Evolutionary conservation across 2,329 filamentous ascomycete species (phyloP).

Genomic region (Tricladium varicosporioides): DNA sequence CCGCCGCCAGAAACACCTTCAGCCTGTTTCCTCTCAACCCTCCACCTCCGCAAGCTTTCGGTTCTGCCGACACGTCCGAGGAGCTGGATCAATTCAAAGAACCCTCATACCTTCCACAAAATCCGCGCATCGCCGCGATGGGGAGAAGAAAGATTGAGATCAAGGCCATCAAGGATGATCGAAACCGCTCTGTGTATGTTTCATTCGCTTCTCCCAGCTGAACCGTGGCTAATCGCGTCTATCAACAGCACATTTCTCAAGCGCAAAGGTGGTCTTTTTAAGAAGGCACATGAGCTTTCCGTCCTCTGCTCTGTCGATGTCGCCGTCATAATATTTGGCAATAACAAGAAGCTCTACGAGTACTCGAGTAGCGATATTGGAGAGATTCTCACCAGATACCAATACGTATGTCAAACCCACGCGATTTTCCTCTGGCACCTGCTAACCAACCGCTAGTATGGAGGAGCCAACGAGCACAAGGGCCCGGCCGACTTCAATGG

Average conservation of each 20-base stretch:
- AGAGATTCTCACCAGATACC: constrained; percentile 82
- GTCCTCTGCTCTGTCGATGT: constrained; percentile 98
- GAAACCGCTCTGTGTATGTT: constrained; percentile 89
- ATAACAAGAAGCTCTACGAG: constrained; percentile 98
- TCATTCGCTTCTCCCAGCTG: constrained; percentile 1
- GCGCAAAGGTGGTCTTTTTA: constrained; percentile 97
- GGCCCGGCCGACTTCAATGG: constrained; percentile 90
- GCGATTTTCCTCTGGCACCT: constrained; percentile 4
- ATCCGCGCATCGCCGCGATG: constrained; percentile 56
- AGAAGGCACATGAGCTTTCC: constrained; percentile 98
- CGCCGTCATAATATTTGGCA: constrained; percentile 96
- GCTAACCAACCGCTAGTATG: constrained; percentile 61
- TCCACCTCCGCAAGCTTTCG: not conserved
- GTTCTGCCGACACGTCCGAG: constrained; percentile 16
- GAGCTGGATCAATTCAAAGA: constrained; percentile 32
- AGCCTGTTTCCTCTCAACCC: constrained; percentile 15
- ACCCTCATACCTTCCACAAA: constrained; percentile 25
- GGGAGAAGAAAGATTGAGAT: constrained; percentile 99
- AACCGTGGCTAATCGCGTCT: constrained; percentile 16
- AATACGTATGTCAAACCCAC: constrained; percentile 69
- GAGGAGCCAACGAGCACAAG: constrained; percentile 92
- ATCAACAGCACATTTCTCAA: constrained; percentile 84
- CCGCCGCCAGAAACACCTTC: constrained; percentile 11
- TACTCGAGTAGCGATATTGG: constrained; percentile 94
- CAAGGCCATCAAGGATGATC: constrained; percentile 98